These are phyloP conservation scores for Serendipita vermifera DNA, from an alignment of 768 basidiomycete genomes.

Conservation along the genomic window DNA sequence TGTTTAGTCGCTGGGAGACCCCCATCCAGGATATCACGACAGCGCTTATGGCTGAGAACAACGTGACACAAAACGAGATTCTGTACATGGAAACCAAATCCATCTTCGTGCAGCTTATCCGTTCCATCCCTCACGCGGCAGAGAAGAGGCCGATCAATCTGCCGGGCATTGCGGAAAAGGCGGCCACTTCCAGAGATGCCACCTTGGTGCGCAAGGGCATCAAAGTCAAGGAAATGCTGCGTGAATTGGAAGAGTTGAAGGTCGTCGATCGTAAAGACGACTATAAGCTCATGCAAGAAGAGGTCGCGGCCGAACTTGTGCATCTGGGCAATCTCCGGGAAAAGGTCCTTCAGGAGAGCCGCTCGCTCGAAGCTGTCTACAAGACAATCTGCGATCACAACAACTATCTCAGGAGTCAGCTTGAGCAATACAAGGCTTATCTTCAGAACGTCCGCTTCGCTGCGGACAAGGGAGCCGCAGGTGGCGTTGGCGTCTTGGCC, in stretches of 20 bases:
- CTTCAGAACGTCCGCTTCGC: constrained; percentile 93
- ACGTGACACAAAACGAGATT: constrained; percentile 95
- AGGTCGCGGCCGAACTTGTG: constrained; percentile 86
- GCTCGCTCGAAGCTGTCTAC: constrained; percentile 91
- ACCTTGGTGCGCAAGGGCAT: constrained; percentile 92
- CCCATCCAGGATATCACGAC: constrained; percentile 96
- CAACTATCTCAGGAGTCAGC: constrained; percentile 86
- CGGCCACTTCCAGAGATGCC: constrained; percentile 95
- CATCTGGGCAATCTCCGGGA: constrained; percentile 95
- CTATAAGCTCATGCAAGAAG: constrained; percentile 93
- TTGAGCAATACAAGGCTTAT: constrained; percentile 99
- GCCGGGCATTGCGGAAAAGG: constrained; percentile 76
- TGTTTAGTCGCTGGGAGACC: constrained; percentile 98
- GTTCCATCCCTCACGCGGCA: constrained; percentile 74
- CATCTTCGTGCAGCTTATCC: constrained; percentile 93
- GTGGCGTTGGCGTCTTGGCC: constrained; percentile 85
- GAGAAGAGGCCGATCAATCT: constrained; percentile 87
- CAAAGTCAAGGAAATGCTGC: constrained; percentile 98
- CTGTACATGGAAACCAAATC: constrained; percentile 99
- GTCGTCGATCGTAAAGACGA: constrained; percentile 73
- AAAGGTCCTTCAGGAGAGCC: constrained; percentile 86
- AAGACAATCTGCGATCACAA: constrained; percentile 99
- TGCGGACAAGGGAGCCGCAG: constrained; percentile 74
- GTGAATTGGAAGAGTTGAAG: constrained; percentile 84
- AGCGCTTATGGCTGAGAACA: constrained; percentile 77